phyloP scores from a whole-genome alignment of 176 grass and related monocot species.

The Eragrostis nindensis region DNA sequence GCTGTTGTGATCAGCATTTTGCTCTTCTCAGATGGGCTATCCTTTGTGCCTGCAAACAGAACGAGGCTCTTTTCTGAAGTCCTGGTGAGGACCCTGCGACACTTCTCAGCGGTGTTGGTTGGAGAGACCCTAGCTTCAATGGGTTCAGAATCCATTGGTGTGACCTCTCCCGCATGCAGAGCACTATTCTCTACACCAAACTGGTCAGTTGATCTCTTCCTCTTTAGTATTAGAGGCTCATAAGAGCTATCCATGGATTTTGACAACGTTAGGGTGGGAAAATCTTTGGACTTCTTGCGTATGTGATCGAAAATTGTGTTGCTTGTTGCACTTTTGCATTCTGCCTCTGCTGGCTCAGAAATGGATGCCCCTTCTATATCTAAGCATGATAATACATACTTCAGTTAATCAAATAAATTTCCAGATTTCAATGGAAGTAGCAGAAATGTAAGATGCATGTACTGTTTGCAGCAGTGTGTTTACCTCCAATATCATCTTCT shows the following conservation, averaged over 20 bases:
- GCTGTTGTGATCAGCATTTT: conserved; percentile 26
- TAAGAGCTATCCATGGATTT: conserved; percentile 77
- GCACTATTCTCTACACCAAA: conserved; percentile 43
- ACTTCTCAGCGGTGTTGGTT: conserved; percentile 47
- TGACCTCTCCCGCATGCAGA: conserved; percentile 27
- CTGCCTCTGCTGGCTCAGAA: conserved; percentile 51
- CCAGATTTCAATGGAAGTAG: background rate
- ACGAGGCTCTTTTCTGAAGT: conserved; percentile 27
- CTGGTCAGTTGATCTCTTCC: conserved; percentile 46
- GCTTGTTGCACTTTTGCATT: conserved; percentile 45
- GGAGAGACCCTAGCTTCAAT: conserved; percentile 35
- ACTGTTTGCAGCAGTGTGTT: conserved; percentile 9
- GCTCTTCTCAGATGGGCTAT: conserved; percentile 40
- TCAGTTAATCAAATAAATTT: conserved; percentile 36
- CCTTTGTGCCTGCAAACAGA: conserved; percentile 30
- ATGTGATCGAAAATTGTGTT: conserved; percentile 84
- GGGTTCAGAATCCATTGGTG: conserved; percentile 43
- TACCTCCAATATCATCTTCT: conserved; percentile 65
- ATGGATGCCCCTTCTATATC: conserved; percentile 42
- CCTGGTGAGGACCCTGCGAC: conserved; percentile 27
- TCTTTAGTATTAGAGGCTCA: conserved; percentile 67
- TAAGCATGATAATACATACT: conserved; percentile 27
- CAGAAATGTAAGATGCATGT: conserved; percentile 27
- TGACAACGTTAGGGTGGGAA: conserved; percentile 60
- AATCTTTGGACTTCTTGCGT: conserved; percentile 80